Conservation (phyloP, 768 basidiomycete genomes). For the Cystobasidiopsis lactophilus region DNA sequence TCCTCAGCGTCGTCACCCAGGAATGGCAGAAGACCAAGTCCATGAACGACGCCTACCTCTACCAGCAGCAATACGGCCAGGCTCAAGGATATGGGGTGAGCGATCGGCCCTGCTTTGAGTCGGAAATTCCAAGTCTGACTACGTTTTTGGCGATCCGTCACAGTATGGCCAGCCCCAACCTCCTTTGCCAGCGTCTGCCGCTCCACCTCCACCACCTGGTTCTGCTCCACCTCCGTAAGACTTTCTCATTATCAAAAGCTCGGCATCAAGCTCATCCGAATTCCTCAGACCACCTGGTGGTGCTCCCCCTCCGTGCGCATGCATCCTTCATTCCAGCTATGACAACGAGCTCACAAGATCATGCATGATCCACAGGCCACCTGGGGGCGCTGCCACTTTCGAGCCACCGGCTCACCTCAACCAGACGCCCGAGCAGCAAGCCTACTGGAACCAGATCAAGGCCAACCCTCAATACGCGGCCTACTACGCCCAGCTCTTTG, state of each 20-base stretch:
- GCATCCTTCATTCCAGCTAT: not conserved
- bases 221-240: no score
- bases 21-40: conserved; percentile 65
- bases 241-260: no score
- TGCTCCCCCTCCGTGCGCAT: not conserved
- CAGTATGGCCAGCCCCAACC: not conserved
- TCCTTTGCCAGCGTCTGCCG: not conserved
- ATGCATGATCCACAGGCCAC: no score
- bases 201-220: not conserved
- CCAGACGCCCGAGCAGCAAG: conserved; percentile 1
- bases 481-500: not conserved
- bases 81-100: not conserved
- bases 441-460: not conserved
- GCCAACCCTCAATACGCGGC: not conserved
- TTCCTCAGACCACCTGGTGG: not conserved
- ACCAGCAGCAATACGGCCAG: not conserved
- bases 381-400: no score
- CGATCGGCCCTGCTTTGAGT: not conserved
- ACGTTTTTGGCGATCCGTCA: not conserved
- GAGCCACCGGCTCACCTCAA: no score
- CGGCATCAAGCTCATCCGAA: not conserved
- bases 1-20: conserved; percentile 62
- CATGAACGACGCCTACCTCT: not conserved
- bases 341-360: not conserved
- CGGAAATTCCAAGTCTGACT: not conserved